phyloP scores from a whole-genome alignment of 2,329 filamentous ascomycete species.

The Pseudocercospora fijiensis region DNA sequence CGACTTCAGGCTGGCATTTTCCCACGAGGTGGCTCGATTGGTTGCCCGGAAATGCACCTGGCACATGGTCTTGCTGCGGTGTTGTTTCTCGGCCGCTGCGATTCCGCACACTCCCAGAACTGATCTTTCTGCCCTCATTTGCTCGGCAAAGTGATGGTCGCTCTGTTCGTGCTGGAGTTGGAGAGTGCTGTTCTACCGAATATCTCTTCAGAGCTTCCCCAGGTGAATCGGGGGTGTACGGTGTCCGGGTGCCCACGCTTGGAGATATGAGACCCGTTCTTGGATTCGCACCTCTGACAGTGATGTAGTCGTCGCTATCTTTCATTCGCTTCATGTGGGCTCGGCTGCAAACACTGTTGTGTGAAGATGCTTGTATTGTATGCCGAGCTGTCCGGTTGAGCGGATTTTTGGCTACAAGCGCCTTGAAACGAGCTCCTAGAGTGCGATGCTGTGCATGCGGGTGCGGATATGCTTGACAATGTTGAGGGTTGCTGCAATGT shows the following conservation, averaged over 20 bases:
- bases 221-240: conserved; percentile 33
- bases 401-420: conserved; percentile 23
- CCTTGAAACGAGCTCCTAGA: conserved; percentile 22
- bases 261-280: conserved; percentile 38
- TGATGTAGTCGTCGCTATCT: conserved; percentile 41
- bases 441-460: conserved; percentile 13
- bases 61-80: not conserved
- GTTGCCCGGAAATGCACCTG: not conserved
- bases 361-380: not conserved
- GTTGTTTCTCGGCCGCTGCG: not conserved
- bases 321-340: conserved; percentile 35
- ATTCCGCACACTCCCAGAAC: conserved; percentile 15
- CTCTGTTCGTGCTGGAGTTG: conserved; percentile 19
- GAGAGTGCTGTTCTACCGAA: conserved; percentile 19
- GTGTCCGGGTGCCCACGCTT: conserved; percentile 31
- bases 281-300: conserved; percentile 38
- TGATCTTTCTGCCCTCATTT: conserved; percentile 33
- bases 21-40: not conserved
- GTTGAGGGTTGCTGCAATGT: conserved; percentile 13
- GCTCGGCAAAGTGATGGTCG: conserved; percentile 27
- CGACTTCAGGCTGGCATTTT: conserved; percentile 3
- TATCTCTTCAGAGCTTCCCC: conserved; percentile 30
- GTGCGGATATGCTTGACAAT: conserved; percentile 27
- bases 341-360: not conserved
- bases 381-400: conserved; percentile 1